Conservation (phyloP, 2,329 filamentous ascomycete species). For the Escovopsis weberi region DNA sequence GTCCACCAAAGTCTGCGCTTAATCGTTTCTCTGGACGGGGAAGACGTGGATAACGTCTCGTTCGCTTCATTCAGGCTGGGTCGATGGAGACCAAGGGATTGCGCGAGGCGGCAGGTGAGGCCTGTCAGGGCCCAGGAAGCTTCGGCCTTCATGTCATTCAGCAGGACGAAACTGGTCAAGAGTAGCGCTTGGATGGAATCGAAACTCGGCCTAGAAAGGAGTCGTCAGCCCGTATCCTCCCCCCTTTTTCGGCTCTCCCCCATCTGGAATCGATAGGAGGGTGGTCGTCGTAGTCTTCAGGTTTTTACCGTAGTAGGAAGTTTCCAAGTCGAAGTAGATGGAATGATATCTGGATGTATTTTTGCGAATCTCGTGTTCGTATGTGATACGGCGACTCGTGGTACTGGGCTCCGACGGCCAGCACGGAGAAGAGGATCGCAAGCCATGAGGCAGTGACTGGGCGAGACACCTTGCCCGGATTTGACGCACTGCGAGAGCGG, state of each 20-base stretch:
- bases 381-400: conserved; percentile 50
- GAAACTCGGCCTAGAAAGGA: conserved; percentile 36
- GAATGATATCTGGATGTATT: conserved; percentile 49
- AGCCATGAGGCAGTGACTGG: conserved; percentile 51
- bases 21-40: conserved; percentile 37
- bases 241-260: not conserved
- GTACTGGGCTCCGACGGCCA: conserved; percentile 52
- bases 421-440: conserved; percentile 48
- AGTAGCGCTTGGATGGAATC: conserved; percentile 52
- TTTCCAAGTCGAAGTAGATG: conserved; percentile 51
- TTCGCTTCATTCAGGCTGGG: conserved; percentile 28
- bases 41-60: conserved; percentile 26
- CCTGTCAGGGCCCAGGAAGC: conserved; percentile 52
- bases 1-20: conserved; percentile 48
- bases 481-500: conserved; percentile 39
- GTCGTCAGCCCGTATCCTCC: conserved; percentile 2
- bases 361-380: conserved; percentile 43
- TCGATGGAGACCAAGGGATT: conserved; percentile 47
- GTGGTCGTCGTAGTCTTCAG: conserved; percentile 3
- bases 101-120: conserved; percentile 49
- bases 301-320: conserved; percentile 38
- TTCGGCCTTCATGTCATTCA: conserved; percentile 58
- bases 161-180: conserved; percentile 46
- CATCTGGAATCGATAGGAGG: not conserved
- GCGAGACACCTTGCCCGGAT: conserved; percentile 28